phyloP scores from a whole-genome alignment of 805 yeast genomes.

The Ogataea pignaliae region DNA sequence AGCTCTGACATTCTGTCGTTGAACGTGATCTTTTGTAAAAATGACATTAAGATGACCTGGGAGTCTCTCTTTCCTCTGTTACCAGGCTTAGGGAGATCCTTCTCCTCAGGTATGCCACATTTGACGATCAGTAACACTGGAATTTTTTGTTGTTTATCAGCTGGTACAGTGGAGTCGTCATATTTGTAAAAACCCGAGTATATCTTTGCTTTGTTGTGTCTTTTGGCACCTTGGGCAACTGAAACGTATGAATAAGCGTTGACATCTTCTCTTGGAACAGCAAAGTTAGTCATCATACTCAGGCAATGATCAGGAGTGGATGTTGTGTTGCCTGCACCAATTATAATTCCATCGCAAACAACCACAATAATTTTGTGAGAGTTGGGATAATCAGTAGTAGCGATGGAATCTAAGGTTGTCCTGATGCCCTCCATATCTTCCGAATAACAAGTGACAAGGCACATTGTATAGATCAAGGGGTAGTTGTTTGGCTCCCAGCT shows the following conservation, averaged over 20 bases:
- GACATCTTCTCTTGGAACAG: conserved; percentile 69
- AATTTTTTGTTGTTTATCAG: conserved; percentile 78
- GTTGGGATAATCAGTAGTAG: conserved; percentile 94
- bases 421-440: conserved; percentile 86
- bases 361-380: conserved; percentile 84
- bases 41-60: conserved; percentile 85
- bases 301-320: conserved; percentile 89
- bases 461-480: conserved; percentile 71
- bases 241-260: conserved; percentile 86
- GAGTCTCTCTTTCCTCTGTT: conserved; percentile 96
- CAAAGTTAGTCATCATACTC: conserved; percentile 80
- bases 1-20: conserved; percentile 93
- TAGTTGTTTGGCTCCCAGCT: conserved; percentile 82
- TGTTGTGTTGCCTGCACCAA: conserved; percentile 87
- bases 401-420: conserved; percentile 84
- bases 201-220: conserved; percentile 97
- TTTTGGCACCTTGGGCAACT: conserved; percentile 87
- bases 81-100: conserved; percentile 71
- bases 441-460: conserved; percentile 89
- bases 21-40: conserved; percentile 79
- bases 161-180: conserved; percentile 67
- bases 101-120: conserved; percentile 84
- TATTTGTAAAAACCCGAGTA: conserved; percentile 92
- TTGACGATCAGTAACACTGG: conserved; percentile 78
- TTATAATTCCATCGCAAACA: conserved; percentile 90